Base-by-base conservation (phyloP, 139 green algal genomes). In the Auxenochlorella pyrenoidosa region DNA sequence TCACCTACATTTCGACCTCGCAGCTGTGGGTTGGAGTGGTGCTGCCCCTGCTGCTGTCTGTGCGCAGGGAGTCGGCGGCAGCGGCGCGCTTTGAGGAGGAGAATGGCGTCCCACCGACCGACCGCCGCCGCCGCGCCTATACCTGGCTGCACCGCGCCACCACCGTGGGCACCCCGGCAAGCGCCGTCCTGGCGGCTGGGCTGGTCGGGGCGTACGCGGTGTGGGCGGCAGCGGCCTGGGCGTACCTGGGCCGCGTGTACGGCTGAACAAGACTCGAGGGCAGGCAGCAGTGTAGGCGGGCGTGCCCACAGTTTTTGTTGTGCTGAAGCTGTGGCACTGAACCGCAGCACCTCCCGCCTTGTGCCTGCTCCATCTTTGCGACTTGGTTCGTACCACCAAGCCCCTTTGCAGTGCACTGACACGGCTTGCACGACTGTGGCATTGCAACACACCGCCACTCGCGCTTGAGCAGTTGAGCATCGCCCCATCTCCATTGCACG, bases 31-130 rank as follows among this genome's bases (percentile, higher is more conserved):
- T 82, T 0, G 76, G 76, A 0, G 63, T 60, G 38, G 12, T 73
- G 36, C 79, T 75, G 36, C 79, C 63, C 22, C 59, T 84, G 79
- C 38, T 84, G 47, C 34, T 84, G 36, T 47, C 79, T 5, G 58
- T 82, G 12, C 47, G 76, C 4, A 47, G 76, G 15, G 76, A 82
- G 44, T 41, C 76, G 47, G 34, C 43, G 0, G 76, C 76, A 2
- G 76, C 76, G 30, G 32, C 47, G 12, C 16, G 65, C 43, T 82
- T 82, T 82, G 44, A 30, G 43, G 5, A 32, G 47, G 28, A 68
- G 32, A 51, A 82, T 32, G 41, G 44, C 47, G 43, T 84, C 26
- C 36, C 63, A 18, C 47, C 30, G 38, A 30, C 3, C 38, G 38
- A 73, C 58, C 59, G 18, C 51, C 51, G 78, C 78, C 51, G 43